These are phyloP conservation scores for Coemansia sp. DNA, from an alignment of 192 early-diverging fungal species.

Conservation along the genomic window DNA sequence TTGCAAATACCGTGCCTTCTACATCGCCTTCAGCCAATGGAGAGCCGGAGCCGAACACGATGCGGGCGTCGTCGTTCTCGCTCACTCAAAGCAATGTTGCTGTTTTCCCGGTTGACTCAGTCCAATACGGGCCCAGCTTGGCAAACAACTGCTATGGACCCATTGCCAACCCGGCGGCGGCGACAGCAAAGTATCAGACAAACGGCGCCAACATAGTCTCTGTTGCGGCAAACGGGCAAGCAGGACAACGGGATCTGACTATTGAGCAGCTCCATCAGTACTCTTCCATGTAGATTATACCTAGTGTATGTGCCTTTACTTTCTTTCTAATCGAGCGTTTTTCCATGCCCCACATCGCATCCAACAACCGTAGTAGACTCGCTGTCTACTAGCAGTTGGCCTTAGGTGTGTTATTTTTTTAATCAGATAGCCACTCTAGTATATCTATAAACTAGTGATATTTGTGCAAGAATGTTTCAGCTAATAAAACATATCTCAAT, in stretches of 20 bases:
- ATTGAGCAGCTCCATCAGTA: constrained; percentile 44
- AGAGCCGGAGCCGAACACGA: constrained; percentile 3
- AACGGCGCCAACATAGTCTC: constrained; percentile 22
- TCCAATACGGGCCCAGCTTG: not conserved
- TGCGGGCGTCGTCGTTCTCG: constrained; percentile 21
- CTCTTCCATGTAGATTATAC: constrained; percentile 5
- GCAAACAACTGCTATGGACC: constrained; percentile 6
- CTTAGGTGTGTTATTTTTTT: not conserved
- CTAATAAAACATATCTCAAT: no score
- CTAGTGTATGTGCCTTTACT: not conserved
- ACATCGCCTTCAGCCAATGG: not conserved
- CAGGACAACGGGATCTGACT: constrained; percentile 48
- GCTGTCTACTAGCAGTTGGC: not conserved
- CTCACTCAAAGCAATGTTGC: constrained; percentile 11
- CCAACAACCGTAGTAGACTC: not conserved
- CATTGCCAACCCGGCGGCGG: constrained; percentile 12
- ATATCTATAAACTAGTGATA: no score
- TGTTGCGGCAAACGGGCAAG: constrained; percentile 30
- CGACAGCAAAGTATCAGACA: constrained; percentile 8
- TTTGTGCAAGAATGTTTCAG: no score
- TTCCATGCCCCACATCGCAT: not conserved
- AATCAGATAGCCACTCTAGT: no score
- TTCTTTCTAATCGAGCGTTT: not conserved
- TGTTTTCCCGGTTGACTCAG: not conserved
- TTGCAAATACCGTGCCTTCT: no score